Evolutionary conservation across 78 protist species (phyloP).

Genomic region (Emiliania huxleyi): DNA sequence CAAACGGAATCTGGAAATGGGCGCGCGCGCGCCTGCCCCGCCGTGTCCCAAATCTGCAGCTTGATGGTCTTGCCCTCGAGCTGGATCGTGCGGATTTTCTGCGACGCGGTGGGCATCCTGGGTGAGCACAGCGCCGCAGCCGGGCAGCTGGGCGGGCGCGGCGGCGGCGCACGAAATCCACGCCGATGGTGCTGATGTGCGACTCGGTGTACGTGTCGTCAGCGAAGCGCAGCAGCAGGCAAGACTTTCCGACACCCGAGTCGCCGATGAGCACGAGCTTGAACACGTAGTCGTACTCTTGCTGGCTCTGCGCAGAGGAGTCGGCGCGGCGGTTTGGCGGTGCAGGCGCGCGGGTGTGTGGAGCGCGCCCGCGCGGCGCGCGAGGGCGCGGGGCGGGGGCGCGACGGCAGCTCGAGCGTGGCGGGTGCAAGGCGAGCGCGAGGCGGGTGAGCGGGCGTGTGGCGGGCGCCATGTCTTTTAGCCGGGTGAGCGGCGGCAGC

Average conservation of each 20-base stretch:
- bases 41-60: slow-evolving; percentile 76
- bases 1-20: too few relatives aligned
- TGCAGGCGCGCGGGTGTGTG: too few relatives aligned
- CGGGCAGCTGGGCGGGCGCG: background rate
- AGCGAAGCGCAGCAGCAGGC: slow-evolving; percentile 84
- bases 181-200: slow-evolving; percentile 98
- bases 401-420: too few relatives aligned
- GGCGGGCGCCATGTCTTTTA: too few relatives aligned
- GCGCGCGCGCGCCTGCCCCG: slow-evolving; percentile 72
- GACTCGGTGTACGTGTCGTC: slow-evolving; percentile 95
- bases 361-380: too few relatives aligned
- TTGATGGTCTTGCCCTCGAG: slow-evolving; percentile 80
- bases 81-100: slow-evolving; percentile 91
- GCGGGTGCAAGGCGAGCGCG: too few relatives aligned
- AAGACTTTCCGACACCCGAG: slow-evolving; percentile 86
- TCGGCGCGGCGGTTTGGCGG: too few relatives aligned
- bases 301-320: too few relatives aligned
- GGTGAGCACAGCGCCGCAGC: background rate
- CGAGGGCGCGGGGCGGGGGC: too few relatives aligned
- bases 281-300: slow-evolving; percentile 83
- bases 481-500: too few relatives aligned
- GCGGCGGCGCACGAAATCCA: slow-evolving; percentile 45
- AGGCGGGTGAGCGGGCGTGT: too few relatives aligned
- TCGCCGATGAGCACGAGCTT: slow-evolving; percentile 92
- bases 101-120: background rate